These are phyloP conservation scores for Hypoxylon sp. DNA, from an alignment of 2,329 filamentous ascomycete species.

Conservation along the genomic window DNA sequence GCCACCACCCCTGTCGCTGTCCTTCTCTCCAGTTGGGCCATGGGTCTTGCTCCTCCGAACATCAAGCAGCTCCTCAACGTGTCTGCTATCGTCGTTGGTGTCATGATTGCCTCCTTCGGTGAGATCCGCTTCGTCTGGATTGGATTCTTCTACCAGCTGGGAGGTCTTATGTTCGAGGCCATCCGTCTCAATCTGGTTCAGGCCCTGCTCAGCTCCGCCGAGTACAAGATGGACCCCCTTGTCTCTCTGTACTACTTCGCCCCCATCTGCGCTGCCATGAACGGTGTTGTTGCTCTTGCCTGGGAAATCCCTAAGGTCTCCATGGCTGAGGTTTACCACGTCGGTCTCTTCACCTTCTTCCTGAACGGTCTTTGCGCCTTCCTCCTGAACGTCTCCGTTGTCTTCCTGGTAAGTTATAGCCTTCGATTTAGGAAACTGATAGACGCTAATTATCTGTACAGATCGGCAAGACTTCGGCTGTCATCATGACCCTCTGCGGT, in stretches of 20 bases:
- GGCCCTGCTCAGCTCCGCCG: slow-evolving; percentile 79
- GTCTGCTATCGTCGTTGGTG: slow-evolving; percentile 91
- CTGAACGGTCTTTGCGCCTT: slow-evolving; percentile 82
- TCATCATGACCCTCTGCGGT: slow-evolving; percentile 86
- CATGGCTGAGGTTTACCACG: slow-evolving; percentile 75
- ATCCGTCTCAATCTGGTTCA: slow-evolving; percentile 86
- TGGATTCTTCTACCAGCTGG: slow-evolving; percentile 81
- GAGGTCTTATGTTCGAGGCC: slow-evolving; percentile 82
- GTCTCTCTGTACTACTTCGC: slow-evolving; percentile 93
- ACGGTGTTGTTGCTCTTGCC: slow-evolving; percentile 75
- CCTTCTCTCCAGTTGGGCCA: slow-evolving; percentile 85
- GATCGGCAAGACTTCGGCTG: slow-evolving; percentile 88
- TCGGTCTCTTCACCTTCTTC: slow-evolving; percentile 77
- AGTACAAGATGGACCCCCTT: slow-evolving; percentile 92
- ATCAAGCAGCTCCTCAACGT: slow-evolving; percentile 91
- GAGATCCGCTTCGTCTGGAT: slow-evolving; percentile 91
- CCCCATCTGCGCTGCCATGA: slow-evolving; percentile 84
- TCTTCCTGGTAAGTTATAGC: slow-evolving; percentile 77
- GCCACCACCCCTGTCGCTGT: slow-evolving; percentile 95
- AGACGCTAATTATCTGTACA: slow-evolving; percentile 51
- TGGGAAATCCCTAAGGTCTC: slow-evolving; percentile 76
- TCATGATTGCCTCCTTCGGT: slow-evolving; percentile 91
- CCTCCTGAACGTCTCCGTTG: slow-evolving; percentile 83
- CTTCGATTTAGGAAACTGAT: neutral
- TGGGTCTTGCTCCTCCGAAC: slow-evolving; percentile 85